phyloP scores from a whole-genome alignment of 1,284 basidiomycete genomes.

The Cystobasidium pallidum region DNA sequence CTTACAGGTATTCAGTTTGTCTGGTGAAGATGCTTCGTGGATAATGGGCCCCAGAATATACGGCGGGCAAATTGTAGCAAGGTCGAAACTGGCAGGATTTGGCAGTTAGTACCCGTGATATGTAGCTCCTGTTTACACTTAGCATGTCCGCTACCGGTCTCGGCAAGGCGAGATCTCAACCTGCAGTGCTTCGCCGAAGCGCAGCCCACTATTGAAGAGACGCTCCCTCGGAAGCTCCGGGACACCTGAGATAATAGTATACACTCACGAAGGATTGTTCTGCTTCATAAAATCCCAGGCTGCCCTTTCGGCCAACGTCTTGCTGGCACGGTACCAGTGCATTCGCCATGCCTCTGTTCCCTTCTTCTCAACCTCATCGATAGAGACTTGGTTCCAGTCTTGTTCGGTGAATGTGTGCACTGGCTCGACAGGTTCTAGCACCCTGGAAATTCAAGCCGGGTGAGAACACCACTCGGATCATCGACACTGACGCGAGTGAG shows the following conservation, averaged over 20 bases:
- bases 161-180: no score
- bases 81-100: constrained; percentile 18
- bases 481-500: neutral
- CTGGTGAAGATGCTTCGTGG: constrained; percentile 47
- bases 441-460: neutral
- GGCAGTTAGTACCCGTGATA: neutral
- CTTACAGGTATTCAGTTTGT: constrained; percentile 50
- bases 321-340: constrained; percentile 16
- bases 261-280: constrained; percentile 43
- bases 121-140: no score
- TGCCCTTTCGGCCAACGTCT: constrained; percentile 48
- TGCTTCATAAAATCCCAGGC: constrained; percentile 50
- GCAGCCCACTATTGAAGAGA: no score
- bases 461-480: neutral
- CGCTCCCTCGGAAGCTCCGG: no score
- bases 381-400: constrained; percentile 50
- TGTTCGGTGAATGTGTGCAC: constrained; percentile 49
- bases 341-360: constrained; percentile 47
- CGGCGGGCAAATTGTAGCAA: constrained; percentile 44
- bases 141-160: no score
- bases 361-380: constrained; percentile 49
- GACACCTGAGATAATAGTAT: no score
- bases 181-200: no score
- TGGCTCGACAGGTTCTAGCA: constrained; percentile 47
- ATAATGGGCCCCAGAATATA: constrained; percentile 48